Evolutionary conservation across 495 filamentous ascomycete species (phyloP), one percentile per base, ranked within the genome.

Genomic region (Aspergillus ellipticus): DNA sequence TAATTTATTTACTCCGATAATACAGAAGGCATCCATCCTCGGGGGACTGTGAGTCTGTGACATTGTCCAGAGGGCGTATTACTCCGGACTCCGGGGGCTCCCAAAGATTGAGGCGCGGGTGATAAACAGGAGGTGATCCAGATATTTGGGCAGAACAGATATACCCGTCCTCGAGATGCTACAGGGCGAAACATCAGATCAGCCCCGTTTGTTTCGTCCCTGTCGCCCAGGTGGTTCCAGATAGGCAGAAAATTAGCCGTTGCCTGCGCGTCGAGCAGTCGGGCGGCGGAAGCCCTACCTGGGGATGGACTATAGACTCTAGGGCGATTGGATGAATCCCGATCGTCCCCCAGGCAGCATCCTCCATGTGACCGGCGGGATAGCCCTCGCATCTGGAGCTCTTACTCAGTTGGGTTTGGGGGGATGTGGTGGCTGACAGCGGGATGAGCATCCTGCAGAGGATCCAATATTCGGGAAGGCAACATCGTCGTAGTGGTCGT

Each of bases 321-420:
- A 39, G 35, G 4, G 22, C 46, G 13, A 9, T 21, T 6, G 29
- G 29, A 19, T 26, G 48, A 39, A 37, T 19, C 39, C 49, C 31
- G 49, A 41, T 39, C 49, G 39, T 41, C 49, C 49, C 49, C 49
- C 31, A 17, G 35, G n/a, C 35, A 39, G 35, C 35, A 39, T 35
- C 35, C 11, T 35, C 33, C 49, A 51, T 51, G 49, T 51, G 49
- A 41, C 35, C 35, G 35, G 35, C 19, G 22, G 31, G 49, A 51
- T 51, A 39, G 49, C 31, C 24, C 31, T 51, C 49, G 31, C 49
- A 37, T 51, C 35, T 21, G 8, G 17, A 16, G 31, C 49, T 41
- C 31, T 51, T 37, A 39, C 49, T 51, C 20, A 31, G 31, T 51
- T 51, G 31, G 31, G 47, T 6, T 49, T 49, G 47, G 47, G 29